Percentiles rank a stretch among this genome's conserved stretches.
phyloP scores from a whole-genome alignment of 2,329 filamentous ascomycete genomes.

The Dothideomycetes sp. region DNA sequence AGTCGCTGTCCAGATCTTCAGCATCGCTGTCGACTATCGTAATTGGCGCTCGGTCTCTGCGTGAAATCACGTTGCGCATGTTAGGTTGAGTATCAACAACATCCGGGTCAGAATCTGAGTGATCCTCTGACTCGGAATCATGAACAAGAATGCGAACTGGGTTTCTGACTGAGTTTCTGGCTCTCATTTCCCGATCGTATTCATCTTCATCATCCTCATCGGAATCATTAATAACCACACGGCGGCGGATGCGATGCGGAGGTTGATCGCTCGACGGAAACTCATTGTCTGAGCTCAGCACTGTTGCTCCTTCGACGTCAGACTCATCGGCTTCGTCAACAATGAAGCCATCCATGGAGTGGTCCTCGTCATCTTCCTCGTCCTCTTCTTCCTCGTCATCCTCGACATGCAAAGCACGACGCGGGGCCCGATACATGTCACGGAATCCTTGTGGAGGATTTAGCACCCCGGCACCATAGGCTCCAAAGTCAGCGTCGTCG shows the following conservation, averaged over 20 bases:
- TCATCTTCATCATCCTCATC: slow-evolving; percentile 3
- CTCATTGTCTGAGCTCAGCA: neutral
- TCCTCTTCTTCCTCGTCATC: slow-evolving; percentile 12
- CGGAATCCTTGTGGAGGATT: neutral
- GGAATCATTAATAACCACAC: slow-evolving; percentile 3
- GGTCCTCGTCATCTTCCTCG: slow-evolving; percentile 10
- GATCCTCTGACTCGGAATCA: no score
- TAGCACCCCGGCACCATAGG: neutral
- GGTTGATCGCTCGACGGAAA: neutral
- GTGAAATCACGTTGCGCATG: neutral
- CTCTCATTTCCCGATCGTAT: no score
- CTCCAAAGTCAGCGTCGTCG: slow-evolving; percentile 12
- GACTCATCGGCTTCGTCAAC: slow-evolving; percentile 13
- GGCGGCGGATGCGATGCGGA: neutral
- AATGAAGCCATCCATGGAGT: slow-evolving; percentile 11
- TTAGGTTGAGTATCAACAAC: no score
- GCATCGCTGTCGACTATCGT: slow-evolving; percentile 2
- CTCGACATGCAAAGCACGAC: slow-evolving; percentile 8
- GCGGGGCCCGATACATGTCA: no score
- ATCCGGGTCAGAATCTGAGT: neutral
- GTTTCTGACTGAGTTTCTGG: no score
- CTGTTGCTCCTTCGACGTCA: slow-evolving; percentile 1
- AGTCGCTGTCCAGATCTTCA: slow-evolving; percentile 3
- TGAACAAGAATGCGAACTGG: no score
- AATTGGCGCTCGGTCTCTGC: neutral